A percentile compares a stretch with the other conserved stretches of the same genome.
These are phyloP conservation scores for Prinsepia uniflora DNA, from an alignment of 306 rosid species.

Conservation along the genomic window DNA sequence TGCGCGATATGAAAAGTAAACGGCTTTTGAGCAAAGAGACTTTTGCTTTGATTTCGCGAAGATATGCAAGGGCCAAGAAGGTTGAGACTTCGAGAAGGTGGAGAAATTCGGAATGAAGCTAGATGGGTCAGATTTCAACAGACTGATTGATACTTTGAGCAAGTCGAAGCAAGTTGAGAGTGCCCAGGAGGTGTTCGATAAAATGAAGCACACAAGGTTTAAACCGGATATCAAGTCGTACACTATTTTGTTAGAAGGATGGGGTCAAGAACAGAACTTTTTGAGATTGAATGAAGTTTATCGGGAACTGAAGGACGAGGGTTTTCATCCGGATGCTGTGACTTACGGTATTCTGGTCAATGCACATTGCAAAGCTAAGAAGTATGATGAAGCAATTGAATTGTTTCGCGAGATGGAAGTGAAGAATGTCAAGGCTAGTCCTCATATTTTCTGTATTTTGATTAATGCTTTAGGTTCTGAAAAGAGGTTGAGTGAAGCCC, in stretches of 20 bases:
- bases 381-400: constrained; percentile 52
- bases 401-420: constrained; percentile 58
- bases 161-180: constrained; percentile 53
- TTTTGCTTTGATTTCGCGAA: constrained; percentile 53
- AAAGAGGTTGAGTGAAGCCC: constrained; percentile 69
- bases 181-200: constrained; percentile 80
- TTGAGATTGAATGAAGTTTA: constrained; percentile 66
- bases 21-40: constrained; percentile 54
- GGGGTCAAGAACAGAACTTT: constrained; percentile 70
- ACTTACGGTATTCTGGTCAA: constrained; percentile 67
- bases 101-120: constrained; percentile 54
- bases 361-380: constrained; percentile 64
- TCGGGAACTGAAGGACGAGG: constrained; percentile 68
- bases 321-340: constrained; percentile 71
- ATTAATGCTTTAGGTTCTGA: constrained; percentile 74
- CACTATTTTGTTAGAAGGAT: constrained; percentile 72
- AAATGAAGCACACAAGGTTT: constrained; percentile 54
- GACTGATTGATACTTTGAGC: constrained; percentile 57
- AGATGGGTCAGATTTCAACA: constrained; percentile 56
- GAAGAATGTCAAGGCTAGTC: constrained; percentile 50
- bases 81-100: constrained; percentile 68
- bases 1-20: constrained; percentile 57
- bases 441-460: constrained; percentile 73
- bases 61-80: constrained; percentile 63
- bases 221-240: constrained; percentile 69